phyloP scores from a whole-genome alignment of 2,329 filamentous ascomycete genomes.

The Tolypocladium pustulatum region DNA sequence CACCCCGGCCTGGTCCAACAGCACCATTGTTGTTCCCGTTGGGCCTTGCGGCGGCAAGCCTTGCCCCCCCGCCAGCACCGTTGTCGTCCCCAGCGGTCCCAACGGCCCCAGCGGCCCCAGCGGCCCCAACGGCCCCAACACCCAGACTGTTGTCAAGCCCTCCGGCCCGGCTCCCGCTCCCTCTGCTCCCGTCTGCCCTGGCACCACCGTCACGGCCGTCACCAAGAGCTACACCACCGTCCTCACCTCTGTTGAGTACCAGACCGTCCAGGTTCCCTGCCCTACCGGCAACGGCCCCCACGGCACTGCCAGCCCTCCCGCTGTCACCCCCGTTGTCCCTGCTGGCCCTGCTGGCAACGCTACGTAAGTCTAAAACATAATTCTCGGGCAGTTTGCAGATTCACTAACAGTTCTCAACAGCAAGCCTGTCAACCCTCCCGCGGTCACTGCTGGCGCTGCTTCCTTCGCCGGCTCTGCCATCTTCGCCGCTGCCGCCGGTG shows the following conservation, averaged over 20 bases:
- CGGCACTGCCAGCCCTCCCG: constrained; percentile 18
- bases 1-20: constrained; percentile 6
- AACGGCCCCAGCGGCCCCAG: constrained; percentile 3
- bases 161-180: neutral
- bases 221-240: constrained; percentile 47
- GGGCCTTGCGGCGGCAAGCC: constrained; percentile 7
- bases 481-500: constrained; percentile 44
- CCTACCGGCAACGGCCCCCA: constrained; percentile 16
- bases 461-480: constrained; percentile 41
- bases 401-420: constrained; percentile 3
- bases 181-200: constrained; percentile 16
- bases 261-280: constrained; percentile 35
- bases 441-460: constrained; percentile 40
- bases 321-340: constrained; percentile 19
- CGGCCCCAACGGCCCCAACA: neutral
- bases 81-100: constrained; percentile 6
- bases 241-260: constrained; percentile 43
- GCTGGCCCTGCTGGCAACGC: constrained; percentile 26
- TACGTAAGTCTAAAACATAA: constrained; percentile 7
- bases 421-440: constrained; percentile 19
- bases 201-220: constrained; percentile 37
- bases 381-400: neutral
- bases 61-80: constrained; percentile 5
- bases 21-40: constrained; percentile 7
- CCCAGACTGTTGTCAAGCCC: constrained; percentile 3